Conservation (phyloP, 208 protist genomes). For the Leishmania braziliensis region DNA sequence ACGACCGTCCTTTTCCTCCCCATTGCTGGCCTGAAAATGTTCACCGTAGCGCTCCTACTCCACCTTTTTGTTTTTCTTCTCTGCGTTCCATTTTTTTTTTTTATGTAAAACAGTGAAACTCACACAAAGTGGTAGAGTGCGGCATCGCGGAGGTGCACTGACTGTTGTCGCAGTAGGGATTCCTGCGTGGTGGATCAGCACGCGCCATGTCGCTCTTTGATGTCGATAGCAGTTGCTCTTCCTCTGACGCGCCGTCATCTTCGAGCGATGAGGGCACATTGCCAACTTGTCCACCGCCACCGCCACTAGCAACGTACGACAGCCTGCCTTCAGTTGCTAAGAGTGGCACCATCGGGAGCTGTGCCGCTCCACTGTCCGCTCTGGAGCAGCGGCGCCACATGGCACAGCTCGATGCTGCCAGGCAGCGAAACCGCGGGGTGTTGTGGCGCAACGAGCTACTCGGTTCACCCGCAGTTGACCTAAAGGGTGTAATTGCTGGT, state of each 20-base stretch:
- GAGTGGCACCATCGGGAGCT: not conserved
- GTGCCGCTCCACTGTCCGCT: constrained; percentile 1
- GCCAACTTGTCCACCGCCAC: constrained; percentile 6
- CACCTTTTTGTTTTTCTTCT: not conserved
- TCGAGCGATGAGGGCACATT: constrained; percentile 18
- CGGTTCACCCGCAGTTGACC: not conserved
- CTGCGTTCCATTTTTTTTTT: not conserved
- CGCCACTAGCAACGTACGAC: not conserved
- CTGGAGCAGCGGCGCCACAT: constrained; percentile 33
- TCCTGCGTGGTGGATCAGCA: accelerated
- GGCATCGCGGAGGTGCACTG: not conserved
- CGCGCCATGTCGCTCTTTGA: constrained; percentile 40
- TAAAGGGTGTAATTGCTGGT: not conserved
- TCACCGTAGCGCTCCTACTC: not conserved
- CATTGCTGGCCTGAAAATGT: not conserved
- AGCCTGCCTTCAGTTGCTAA: not conserved
- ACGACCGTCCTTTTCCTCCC: too few species aligned
- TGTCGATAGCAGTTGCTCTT: constrained; percentile 15
- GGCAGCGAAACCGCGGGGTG: not conserved
- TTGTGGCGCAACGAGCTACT: constrained; percentile 20
- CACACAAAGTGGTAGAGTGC: not conserved
- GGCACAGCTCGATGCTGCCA: constrained; percentile 17
- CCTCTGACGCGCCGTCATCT: constrained; percentile 3
- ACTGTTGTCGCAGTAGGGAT: not conserved
- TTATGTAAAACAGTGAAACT: not conserved